Evolutionary conservation across 805 yeast species (phyloP).

Genomic region (Pichia sporocuriosa): DNA sequence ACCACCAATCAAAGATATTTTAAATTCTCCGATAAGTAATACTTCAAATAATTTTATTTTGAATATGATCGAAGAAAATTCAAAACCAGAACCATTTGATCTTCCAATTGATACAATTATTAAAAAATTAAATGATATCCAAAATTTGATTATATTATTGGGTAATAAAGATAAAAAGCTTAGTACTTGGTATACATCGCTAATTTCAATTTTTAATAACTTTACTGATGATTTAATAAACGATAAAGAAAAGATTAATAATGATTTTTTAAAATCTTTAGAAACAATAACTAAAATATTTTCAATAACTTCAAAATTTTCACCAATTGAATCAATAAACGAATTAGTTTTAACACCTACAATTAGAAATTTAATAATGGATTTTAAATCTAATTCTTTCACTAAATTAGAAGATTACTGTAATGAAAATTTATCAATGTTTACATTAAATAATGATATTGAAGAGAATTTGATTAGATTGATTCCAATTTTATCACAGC

Average conservation of each 20-base stretch:
- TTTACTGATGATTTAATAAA: conserved; percentile 1
- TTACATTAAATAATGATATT: conserved; percentile 16
- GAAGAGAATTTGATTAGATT: conserved; percentile 20
- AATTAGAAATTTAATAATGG: conserved; percentile 18
- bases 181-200: conserved; percentile 3
- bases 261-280: conserved; percentile 21
- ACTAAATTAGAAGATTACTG: conserved; percentile 18
- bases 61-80: not conserved
- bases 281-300: conserved; percentile 23
- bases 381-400: conserved; percentile 17
- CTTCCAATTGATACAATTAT: conserved; percentile 10
- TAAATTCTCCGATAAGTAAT: no score
- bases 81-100: not conserved
- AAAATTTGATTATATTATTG: conserved; percentile 1
- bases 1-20: not conserved
- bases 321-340: conserved; percentile 14
- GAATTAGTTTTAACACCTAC: conserved; percentile 15
- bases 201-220: conserved; percentile 1
- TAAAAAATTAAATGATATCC: conserved; percentile 8
- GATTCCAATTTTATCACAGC: conserved; percentile 23
- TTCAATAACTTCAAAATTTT: conserved; percentile 12
- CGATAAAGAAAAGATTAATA: conserved; percentile 16
- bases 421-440: conserved; percentile 20
- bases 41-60: not conserved
- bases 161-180: conserved; percentile 12